These are phyloP conservation scores for Xylariaceae sp. DNA, from an alignment of 2,329 filamentous ascomycete species.

Conservation along the genomic window DNA sequence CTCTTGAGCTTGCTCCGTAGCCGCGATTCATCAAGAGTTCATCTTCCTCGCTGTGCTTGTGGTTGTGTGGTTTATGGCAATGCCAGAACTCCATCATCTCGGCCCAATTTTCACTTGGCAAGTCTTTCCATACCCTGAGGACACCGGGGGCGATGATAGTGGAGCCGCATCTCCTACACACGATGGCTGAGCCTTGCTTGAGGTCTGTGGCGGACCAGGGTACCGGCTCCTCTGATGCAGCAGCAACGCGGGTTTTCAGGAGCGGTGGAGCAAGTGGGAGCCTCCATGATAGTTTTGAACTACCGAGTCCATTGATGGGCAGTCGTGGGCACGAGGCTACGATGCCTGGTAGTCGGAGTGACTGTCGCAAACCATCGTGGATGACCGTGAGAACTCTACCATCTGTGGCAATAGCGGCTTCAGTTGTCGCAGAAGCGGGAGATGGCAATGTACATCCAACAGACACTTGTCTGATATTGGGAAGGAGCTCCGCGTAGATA, in stretches of 20 bases:
- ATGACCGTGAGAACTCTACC: constrained; percentile 42
- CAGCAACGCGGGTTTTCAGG: neutral
- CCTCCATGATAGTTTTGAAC: constrained; percentile 46
- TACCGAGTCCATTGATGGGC: constrained; percentile 32
- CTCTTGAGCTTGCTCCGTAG: constrained; percentile 75
- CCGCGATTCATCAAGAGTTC: constrained; percentile 58
- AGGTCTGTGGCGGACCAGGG: constrained; percentile 55
- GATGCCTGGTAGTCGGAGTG: constrained; percentile 37
- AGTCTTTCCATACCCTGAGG: constrained; percentile 71
- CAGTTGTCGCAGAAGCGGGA: constrained; percentile 38
- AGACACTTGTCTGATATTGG: constrained; percentile 60
- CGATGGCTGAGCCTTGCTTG: constrained; percentile 33
- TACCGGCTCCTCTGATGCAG: constrained; percentile 33
- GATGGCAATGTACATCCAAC: constrained; percentile 48
- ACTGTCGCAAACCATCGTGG: constrained; percentile 39
- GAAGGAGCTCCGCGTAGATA: constrained; percentile 60
- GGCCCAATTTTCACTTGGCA: constrained; percentile 96
- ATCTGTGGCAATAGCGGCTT: constrained; percentile 39
- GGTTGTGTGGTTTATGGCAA: constrained; percentile 79
- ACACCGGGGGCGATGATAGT: constrained; percentile 34
- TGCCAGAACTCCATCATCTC: constrained; percentile 99
- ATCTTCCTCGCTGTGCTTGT: constrained; percentile 29
- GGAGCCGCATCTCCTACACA: constrained; percentile 37
- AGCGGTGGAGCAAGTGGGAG: constrained; percentile 36
- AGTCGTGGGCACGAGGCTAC: constrained; percentile 33